Evolutionary conservation across 1,139 yeast species (phyloP).

Genomic region (Saccharomyces hybrid): DNA sequence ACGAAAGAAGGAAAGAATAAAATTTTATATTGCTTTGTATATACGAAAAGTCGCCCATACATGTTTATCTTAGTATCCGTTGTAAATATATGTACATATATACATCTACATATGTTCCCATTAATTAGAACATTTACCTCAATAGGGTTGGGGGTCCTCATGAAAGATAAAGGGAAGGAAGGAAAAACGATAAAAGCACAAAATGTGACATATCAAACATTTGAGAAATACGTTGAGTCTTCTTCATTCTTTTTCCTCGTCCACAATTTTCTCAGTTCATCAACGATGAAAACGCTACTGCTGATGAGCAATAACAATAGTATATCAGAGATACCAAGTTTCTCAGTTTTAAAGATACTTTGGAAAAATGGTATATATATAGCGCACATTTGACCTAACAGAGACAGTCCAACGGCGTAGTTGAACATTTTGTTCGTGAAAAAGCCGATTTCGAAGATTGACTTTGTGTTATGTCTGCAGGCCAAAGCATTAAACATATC

Average conservation of each 20-base stretch:
- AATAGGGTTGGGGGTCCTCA: background rate
- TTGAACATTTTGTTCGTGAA: conserved; percentile 82
- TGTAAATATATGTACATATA: background rate
- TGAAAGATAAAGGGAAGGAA: background rate
- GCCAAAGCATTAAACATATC: conserved; percentile 95
- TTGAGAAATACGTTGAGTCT: conserved; percentile 22
- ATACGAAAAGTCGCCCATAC: background rate
- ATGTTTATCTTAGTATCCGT: background rate
- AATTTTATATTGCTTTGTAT: background rate
- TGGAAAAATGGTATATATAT: conserved; percentile 91
- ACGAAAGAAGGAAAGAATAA: background rate
- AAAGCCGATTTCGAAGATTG: conserved; percentile 68
- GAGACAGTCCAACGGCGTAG: conserved; percentile 81
- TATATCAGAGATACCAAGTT: conserved; percentile 62
- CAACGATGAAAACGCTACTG: conserved; percentile 76
- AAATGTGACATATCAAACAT: conserved; percentile 14
- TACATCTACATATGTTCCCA: background rate
- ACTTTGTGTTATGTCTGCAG: conserved; percentile 80
- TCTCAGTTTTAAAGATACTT: conserved; percentile 86
- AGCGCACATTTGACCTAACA: conserved; percentile 88
- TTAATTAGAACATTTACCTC: background rate
- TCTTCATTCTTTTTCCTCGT: conserved; percentile 9
- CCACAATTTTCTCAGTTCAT: conserved; percentile 64
- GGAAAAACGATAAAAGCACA: background rate
- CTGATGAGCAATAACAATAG: conserved; percentile 53